Percentiles rank a stretch among this genome's conserved stretches.
Conservation (phyloP, 2,329 filamentous ascomycete species). For the Penicillium sp. region DNA sequence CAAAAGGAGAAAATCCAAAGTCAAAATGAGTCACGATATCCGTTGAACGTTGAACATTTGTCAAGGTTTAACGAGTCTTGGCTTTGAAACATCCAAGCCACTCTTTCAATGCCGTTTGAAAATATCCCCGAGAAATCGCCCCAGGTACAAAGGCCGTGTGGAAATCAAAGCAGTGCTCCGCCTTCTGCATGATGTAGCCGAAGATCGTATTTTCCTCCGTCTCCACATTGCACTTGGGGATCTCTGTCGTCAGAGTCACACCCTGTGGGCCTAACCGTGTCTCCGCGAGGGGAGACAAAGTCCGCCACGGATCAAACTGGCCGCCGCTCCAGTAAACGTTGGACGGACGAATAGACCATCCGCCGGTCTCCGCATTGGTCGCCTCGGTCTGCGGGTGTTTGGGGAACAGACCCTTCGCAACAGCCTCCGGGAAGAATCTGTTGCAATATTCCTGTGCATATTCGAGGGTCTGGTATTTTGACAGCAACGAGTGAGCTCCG, state of each 20-base stretch:
- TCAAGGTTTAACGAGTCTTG: not conserved
- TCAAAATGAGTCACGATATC: not conserved
- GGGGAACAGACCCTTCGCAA: slow-evolving; percentile 35
- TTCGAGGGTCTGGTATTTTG: slow-evolving; percentile 39
- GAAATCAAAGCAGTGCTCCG: slow-evolving; percentile 46
- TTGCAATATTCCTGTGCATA: slow-evolving; percentile 42
- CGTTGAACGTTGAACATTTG: no score
- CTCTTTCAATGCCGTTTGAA: slow-evolving; percentile 36
- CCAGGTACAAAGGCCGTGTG: slow-evolving; percentile 27
- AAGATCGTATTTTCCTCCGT: slow-evolving; percentile 37
- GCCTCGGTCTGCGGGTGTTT: slow-evolving; percentile 31
- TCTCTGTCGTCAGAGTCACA: slow-evolving; percentile 31
- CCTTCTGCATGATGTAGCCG: slow-evolving; percentile 40
- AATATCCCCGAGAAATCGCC: slow-evolving; percentile 29
- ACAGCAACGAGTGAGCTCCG: slow-evolving; percentile 41
- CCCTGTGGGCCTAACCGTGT: slow-evolving; percentile 32
- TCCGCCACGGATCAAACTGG: slow-evolving; percentile 47
- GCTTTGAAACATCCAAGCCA: slow-evolving; percentile 40
- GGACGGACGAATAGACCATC: slow-evolving; percentile 46
- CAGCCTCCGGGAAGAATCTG: slow-evolving; percentile 41
- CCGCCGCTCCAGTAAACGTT: slow-evolving; percentile 46
- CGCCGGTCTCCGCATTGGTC: slow-evolving; percentile 41
- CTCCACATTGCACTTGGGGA: slow-evolving; percentile 38
- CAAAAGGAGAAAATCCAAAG: not conserved
- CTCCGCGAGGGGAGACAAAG: slow-evolving; percentile 39